Percentiles rank a stretch among this genome's conserved stretches.
Conservation (phyloP, 1,139 yeast species). For the Magnusiomyces sp. region DNA sequence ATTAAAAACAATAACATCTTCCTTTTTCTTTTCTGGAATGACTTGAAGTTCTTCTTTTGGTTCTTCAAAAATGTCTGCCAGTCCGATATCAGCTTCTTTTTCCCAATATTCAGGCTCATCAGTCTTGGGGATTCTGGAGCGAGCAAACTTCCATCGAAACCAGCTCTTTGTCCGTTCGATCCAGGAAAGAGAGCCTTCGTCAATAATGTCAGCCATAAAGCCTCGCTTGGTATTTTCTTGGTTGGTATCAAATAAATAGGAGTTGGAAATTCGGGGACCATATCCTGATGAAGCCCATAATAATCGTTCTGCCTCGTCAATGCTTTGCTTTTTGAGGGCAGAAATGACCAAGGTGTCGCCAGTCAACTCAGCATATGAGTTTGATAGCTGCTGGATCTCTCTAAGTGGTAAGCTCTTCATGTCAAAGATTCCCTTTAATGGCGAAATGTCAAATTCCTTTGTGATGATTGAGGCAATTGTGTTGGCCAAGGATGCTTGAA, state of each 20-base stretch:
- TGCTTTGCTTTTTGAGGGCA: constrained; percentile 17
- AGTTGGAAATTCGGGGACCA: constrained; percentile 16
- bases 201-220: constrained; percentile 20
- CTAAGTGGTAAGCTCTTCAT: constrained; percentile 18
- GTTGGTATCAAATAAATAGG: constrained; percentile 19
- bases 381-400: constrained; percentile 27
- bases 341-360: constrained; percentile 20
- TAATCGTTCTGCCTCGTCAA: constrained; percentile 24
- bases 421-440: constrained; percentile 17
- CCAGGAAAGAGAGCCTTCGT: constrained; percentile 30
- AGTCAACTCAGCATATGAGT: constrained; percentile 24
- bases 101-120: constrained; percentile 1
- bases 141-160: constrained; percentile 23
- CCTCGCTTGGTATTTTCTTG: constrained; percentile 13
- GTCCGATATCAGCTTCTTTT: constrained; percentile 1
- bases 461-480: constrained; percentile 20
- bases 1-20: too few species aligned
- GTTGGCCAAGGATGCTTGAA: constrained; percentile 27
- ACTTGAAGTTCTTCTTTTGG: not conserved
- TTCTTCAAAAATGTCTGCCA: constrained; percentile 9
- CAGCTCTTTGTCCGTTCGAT: constrained; percentile 24
- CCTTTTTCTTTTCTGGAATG: not conserved
- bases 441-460: constrained; percentile 20
- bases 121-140: constrained; percentile 4
- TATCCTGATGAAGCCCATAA: constrained; percentile 21